Percentiles rank a stretch among this genome's conserved stretches.
These are phyloP conservation scores for Limonium bicolor DNA, from an alignment of 148 eudicot genomes.

Conservation along the genomic window DNA sequence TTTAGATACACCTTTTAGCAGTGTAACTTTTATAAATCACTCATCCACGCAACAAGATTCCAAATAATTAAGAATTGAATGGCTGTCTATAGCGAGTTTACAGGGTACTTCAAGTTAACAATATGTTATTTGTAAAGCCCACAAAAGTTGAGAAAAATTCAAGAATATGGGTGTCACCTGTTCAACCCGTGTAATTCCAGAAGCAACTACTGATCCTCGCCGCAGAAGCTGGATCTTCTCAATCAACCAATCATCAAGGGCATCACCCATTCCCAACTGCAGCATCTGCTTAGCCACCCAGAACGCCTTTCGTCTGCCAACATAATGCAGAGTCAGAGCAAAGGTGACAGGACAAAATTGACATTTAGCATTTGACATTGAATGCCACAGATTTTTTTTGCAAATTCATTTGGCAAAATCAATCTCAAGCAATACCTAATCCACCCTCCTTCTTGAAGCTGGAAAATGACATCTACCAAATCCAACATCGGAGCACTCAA, in stretches of 20 bases:
- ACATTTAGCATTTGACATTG: too few species aligned
- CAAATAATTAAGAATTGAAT: too few species aligned
- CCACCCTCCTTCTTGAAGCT: constrained; percentile 99
- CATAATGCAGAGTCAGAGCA: too few species aligned
- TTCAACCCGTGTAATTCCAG: constrained; percentile 77
- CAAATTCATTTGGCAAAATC: too few species aligned
- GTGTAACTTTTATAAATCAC: too few species aligned
- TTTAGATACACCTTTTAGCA: too few species aligned
- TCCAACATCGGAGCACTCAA: constrained; percentile 73
- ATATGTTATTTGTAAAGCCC: too few species aligned
- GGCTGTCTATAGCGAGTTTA: too few species aligned
- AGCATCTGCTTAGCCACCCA: constrained; percentile 97
- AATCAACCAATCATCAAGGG: constrained; percentile 98
- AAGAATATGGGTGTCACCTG: constrained; percentile 28
- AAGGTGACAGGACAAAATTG: too few species aligned
- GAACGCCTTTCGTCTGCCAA: constrained; percentile 81
- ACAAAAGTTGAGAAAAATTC: background rate
- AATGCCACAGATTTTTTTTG: too few species aligned
- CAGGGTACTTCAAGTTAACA: too few species aligned
- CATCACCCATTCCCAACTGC: constrained; percentile 99
- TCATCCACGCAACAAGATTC: too few species aligned
- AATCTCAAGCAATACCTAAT: constrained; percentile 90
- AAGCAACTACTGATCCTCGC: constrained; percentile 77
- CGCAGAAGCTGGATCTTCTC: constrained; percentile 83
- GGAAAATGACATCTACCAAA: constrained; percentile 91